Percentiles rank a stretch among this genome's conserved stretches.
phyloP scores from a whole-genome alignment of 305 asterid genomes.

The Rubia peregrina region DNA sequence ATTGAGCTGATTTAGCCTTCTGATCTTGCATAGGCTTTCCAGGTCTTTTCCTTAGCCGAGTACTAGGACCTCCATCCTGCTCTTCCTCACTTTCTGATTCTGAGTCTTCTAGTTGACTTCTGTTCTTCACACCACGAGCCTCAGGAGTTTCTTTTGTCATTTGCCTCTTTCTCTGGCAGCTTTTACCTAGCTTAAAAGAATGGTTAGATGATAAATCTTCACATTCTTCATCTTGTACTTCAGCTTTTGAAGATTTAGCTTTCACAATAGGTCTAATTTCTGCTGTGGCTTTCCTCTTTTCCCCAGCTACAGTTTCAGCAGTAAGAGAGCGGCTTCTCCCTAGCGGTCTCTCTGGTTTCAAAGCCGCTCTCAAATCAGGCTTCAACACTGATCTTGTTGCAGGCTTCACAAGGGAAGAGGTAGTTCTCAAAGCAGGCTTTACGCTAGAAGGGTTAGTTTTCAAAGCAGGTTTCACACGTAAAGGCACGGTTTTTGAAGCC shows the following conservation, averaged over 20 bases:
- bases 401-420: background rate
- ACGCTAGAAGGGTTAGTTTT: constrained; percentile 16
- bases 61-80: constrained; percentile 70
- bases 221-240: constrained; percentile 19
- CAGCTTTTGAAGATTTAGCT: constrained; percentile 29
- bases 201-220: constrained; percentile 12
- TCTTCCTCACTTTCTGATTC: constrained; percentile 28
- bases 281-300: constrained; percentile 44
- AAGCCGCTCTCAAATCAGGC: constrained; percentile 8
- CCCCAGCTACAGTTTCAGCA: constrained; percentile 27
- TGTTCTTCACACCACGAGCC: constrained; percentile 29
- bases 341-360: constrained; percentile 39
- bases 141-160: constrained; percentile 31
- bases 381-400: background rate
- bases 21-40: constrained; percentile 37
- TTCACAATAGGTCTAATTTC: constrained; percentile 31
- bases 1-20: constrained; percentile 30
- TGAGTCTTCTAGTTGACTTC: constrained; percentile 19
- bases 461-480: constrained; percentile 24
- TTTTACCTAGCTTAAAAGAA: constrained; percentile 21
- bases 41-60: constrained; percentile 73
- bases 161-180: constrained; percentile 27
- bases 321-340: constrained; percentile 24
- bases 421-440: constrained; percentile 26
- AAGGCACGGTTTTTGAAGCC: constrained; percentile 11